Evolutionary conservation across 176 grass and related monocot genomes (phyloP), one percentile per base, ranked within the genome.

Genomic region (Otatea glauca): DNA sequence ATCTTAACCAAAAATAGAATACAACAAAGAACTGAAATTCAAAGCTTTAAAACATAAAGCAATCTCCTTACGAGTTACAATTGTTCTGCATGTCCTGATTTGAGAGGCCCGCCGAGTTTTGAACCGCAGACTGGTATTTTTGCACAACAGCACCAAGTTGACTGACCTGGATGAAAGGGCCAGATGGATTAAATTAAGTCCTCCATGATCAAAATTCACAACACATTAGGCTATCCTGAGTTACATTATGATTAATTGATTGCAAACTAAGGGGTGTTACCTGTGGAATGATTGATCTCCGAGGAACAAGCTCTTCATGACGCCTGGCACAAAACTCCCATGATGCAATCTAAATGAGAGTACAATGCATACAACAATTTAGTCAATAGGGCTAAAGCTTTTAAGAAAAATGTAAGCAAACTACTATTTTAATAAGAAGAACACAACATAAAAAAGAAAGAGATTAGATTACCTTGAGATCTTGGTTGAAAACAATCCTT

Each of bases 401-500:
- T 17, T 38, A 78, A 32, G 7, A 58, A 7, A 37, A 77, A 34
- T 81, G 35, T n/a, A 87, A 56, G 50, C 8, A 27, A 41, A 84
- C 20, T 75, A 64, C 18, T 51, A 38, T 9, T 71, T 16, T 25
- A 21, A 62, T 39, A 34, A 45, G 44, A 72, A 38, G 25, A 91
- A 77, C 14, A 72, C 43, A 85, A 21, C 48, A 42, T 45, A 7
- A 45, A n/a, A 35, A 84, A 4, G 3, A 3, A 47, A 53, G 0
- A 61, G 3, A 85, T 82, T 23, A 82, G 70, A 81, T 80, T 85
- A 96, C 96, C 90, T 99, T 99, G 73, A 99, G 88, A 88, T 99
- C 96, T 65, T 92, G 88, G 85, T 98, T 98, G 88, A 99, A 99
- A 90, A 99, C 88, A 75, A 99, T 92, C 81, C 93, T 92, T 76